These are phyloP conservation scores for Coemansia asiatica DNA, from an alignment of 192 early-diverging fungal species.

Conservation along the genomic window DNA sequence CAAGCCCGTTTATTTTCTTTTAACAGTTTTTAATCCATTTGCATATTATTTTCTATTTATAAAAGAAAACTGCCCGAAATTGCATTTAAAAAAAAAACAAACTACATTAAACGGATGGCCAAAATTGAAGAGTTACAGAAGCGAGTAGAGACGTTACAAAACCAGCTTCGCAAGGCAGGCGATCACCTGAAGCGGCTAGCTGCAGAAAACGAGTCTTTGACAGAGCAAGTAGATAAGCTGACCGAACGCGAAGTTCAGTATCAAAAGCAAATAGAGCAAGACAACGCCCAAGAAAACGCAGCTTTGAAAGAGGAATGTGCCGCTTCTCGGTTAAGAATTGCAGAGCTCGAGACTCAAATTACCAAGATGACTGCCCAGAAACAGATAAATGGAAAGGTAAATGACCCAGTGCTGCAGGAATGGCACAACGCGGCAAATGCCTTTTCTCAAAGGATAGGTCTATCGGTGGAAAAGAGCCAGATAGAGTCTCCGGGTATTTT, in stretches of 20 bases:
- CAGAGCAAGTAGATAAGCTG: slow-evolving; percentile 47
- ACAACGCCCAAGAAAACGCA: not conserved
- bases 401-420: slow-evolving; percentile 20
- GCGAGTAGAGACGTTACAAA: slow-evolving; percentile 47
- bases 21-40: too few species aligned
- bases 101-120: slow-evolving; percentile 24
- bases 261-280: slow-evolving; percentile 26
- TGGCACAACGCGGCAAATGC: slow-evolving; percentile 37
- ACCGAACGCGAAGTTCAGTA: slow-evolving; percentile 26
- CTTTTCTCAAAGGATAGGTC: slow-evolving; percentile 28
- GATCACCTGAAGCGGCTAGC: slow-evolving; percentile 55
- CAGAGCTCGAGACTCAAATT: slow-evolving; percentile 19
- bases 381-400: not conserved
- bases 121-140: slow-evolving; percentile 45
- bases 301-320: slow-evolving; percentile 13
- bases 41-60: too few species aligned
- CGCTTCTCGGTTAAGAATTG: slow-evolving; percentile 10
- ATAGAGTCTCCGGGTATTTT: slow-evolving; percentile 18
- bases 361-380: slow-evolving; percentile 26
- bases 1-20: too few species aligned
- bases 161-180: slow-evolving; percentile 54
- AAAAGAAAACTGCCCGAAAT: not conserved
- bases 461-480: slow-evolving; percentile 10
- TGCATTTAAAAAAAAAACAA: not conserved
- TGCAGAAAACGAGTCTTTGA: slow-evolving; percentile 56